A percentile compares a stretch with the other conserved stretches of the same genome.
phyloP scores from a whole-genome alignment of 371 early-diverging fungal species.

The Rhizomucor pusillus region DNA sequence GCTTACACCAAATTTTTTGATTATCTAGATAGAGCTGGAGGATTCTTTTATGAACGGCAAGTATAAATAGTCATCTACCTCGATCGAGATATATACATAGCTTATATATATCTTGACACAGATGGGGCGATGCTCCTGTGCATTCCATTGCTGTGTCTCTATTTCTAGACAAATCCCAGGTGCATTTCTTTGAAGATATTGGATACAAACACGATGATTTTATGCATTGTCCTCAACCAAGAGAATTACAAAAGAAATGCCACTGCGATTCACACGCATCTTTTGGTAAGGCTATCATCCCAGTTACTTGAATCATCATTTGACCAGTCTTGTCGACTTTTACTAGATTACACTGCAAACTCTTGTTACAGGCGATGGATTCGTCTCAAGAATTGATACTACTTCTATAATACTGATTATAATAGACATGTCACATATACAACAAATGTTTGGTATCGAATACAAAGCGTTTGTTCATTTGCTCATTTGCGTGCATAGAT shows the following conservation, averaged over 20 bases:
- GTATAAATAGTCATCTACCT: background rate
- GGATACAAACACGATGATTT: conserved; percentile 74
- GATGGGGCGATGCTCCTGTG: conserved; percentile 97
- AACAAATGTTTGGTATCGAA: too few species aligned
- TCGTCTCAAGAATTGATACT: background rate
- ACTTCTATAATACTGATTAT: background rate
- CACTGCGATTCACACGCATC: conserved; percentile 59
- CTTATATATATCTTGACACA: background rate
- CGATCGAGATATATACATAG: background rate
- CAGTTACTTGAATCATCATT: background rate
- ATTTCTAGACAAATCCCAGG: conserved; percentile 61
- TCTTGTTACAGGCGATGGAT: background rate
- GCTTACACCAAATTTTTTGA: conserved; percentile 78
- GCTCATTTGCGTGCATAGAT: too few species aligned
- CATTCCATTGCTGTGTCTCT: conserved; percentile 82
- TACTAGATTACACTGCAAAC: background rate
- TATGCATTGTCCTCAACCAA: conserved; percentile 62
- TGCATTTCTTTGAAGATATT: conserved; percentile 90
- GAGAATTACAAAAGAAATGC: conserved; percentile 54
- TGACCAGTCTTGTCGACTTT: background rate
- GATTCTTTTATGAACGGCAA: conserved; percentile 90
- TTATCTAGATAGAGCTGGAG: conserved; percentile 80
- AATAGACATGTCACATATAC: background rate
- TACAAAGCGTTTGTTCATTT: too few species aligned
- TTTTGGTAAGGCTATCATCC: conserved; percentile 38